Conservation (phyloP, 2,329 filamentous ascomycete species). For the Rasamsonia emersonii region DNA sequence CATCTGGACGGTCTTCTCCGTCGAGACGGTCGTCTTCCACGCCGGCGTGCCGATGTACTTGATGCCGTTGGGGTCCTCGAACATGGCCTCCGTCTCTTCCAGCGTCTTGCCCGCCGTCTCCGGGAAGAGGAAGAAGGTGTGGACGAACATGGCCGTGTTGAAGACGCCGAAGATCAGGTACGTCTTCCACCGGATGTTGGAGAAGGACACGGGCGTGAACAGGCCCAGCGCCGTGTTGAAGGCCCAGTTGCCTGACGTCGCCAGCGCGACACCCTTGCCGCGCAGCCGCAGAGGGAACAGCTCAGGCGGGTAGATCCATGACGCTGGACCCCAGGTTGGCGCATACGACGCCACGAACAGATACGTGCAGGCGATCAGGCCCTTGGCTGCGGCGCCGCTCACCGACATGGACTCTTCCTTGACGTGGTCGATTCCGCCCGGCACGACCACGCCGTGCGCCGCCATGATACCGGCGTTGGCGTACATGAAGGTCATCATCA, state of each 20-base stretch:
- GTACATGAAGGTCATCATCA: constrained; percentile 49
- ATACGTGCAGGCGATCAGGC: constrained; percentile 62
- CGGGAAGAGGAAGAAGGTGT: constrained; percentile 58
- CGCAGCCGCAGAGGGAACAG: constrained; percentile 55
- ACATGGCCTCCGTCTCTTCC: constrained; percentile 69
- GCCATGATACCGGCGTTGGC: constrained; percentile 36
- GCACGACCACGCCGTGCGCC: constrained; percentile 28
- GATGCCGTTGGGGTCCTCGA: constrained; percentile 36
- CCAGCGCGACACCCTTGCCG: constrained; percentile 54
- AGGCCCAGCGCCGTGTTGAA: constrained; percentile 50
- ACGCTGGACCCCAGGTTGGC: constrained; percentile 53
- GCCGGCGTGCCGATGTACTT: constrained; percentile 29
- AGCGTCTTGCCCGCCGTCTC: constrained; percentile 66
- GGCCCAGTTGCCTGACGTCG: constrained; percentile 55
- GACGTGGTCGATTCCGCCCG: constrained; percentile 28
- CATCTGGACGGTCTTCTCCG: constrained; percentile 18
- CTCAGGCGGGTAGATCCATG: constrained; percentile 54
- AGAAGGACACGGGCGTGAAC: constrained; percentile 50
- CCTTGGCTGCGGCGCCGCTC: constrained; percentile 44
- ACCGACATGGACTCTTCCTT: constrained; percentile 31
- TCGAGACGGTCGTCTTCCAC: constrained; percentile 29
- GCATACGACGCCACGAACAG: constrained; percentile 65
- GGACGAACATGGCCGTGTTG: constrained; percentile 57
- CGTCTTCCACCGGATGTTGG: constrained; percentile 49
- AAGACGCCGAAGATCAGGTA: constrained; percentile 72